phyloP scores from a whole-genome alignment of 306 rosid genomes.

The Inga leiocalycina region DNA sequence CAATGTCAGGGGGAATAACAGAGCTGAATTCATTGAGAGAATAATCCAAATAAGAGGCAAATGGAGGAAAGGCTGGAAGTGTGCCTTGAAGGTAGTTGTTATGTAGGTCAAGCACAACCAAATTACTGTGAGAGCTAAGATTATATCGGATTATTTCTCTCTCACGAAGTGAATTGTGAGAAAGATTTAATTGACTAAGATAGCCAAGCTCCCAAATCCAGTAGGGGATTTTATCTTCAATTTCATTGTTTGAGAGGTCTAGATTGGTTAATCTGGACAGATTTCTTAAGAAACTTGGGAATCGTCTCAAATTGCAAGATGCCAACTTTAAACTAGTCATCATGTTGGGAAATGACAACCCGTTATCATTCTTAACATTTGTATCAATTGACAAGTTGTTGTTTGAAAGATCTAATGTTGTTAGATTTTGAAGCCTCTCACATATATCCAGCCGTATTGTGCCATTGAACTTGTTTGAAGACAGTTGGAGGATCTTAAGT shows the following conservation, averaged over 20 bases:
- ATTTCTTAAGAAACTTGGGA: conserved; percentile 19
- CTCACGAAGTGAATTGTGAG: conserved; percentile 32
- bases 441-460: background rate
- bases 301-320: conserved; percentile 23
- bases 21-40: conserved; percentile 46
- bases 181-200: conserved; percentile 39
- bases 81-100: conserved; percentile 42
- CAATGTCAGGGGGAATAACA: conserved; percentile 31
- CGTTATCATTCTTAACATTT: background rate
- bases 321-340: conserved; percentile 34
- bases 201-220: conserved; percentile 50
- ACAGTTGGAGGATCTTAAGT: conserved; percentile 31
- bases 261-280: background rate
- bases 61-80: conserved; percentile 1
- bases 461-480: conserved; percentile 57
- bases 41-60: conserved; percentile 25
- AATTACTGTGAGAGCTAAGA: background rate
- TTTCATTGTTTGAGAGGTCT: conserved; percentile 56
- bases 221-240: conserved; percentile 45
- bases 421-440: conserved; percentile 22
- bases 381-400: conserved; percentile 32
- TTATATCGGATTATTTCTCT: conserved; percentile 13
- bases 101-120: conserved; percentile 38
- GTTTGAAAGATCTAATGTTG: conserved; percentile 47
- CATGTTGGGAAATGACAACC: conserved; percentile 15